These are phyloP conservation scores for Coemansia sp. DNA, from an alignment of 192 early-diverging fungal genomes.

Conservation along the genomic window DNA sequence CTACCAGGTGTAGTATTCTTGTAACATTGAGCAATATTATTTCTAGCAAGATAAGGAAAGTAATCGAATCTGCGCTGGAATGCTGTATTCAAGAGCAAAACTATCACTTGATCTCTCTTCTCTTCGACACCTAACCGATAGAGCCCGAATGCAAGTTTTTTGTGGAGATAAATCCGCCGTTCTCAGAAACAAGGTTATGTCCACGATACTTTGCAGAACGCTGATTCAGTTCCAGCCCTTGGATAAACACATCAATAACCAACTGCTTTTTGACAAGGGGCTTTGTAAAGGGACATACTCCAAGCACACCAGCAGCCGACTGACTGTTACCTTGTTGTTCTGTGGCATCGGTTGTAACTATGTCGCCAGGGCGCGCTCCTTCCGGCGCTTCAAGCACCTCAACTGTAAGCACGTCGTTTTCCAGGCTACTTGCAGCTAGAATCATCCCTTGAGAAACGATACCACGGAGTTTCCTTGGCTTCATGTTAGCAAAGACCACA, in stretches of 20 bases:
- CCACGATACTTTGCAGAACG: constrained; percentile 19
- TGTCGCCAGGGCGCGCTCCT: constrained; percentile 17
- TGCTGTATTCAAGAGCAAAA: too few species aligned
- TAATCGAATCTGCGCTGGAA: too few species aligned
- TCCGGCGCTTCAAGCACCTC: constrained; percentile 33
- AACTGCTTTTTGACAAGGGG: constrained; percentile 19
- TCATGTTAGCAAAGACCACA: constrained; percentile 39
- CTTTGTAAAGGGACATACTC: neutral
- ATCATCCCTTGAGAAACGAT: constrained; percentile 39
- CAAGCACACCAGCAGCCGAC: neutral
- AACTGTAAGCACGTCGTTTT: constrained; percentile 1
- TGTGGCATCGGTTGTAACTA: neutral
- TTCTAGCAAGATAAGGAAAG: neutral
- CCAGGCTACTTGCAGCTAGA: constrained; percentile 19
- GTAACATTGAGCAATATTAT: neutral
- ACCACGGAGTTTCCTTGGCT: constrained; percentile 34
- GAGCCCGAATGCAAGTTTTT: constrained; percentile 13
- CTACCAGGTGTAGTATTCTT: constrained; percentile 14
- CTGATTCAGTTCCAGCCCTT: constrained; percentile 8
- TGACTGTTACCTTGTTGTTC: neutral
- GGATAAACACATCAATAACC: constrained; percentile 14
- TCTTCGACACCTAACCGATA: constrained; percentile 12
- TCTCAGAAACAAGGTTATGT: constrained; percentile 5
- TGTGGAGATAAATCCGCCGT: constrained; percentile 10
- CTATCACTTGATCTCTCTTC: neutral